These are phyloP conservation scores for Penicillium sclerotigenum DNA, from an alignment of 2,329 filamentous ascomycete species.

Conservation along the genomic window DNA sequence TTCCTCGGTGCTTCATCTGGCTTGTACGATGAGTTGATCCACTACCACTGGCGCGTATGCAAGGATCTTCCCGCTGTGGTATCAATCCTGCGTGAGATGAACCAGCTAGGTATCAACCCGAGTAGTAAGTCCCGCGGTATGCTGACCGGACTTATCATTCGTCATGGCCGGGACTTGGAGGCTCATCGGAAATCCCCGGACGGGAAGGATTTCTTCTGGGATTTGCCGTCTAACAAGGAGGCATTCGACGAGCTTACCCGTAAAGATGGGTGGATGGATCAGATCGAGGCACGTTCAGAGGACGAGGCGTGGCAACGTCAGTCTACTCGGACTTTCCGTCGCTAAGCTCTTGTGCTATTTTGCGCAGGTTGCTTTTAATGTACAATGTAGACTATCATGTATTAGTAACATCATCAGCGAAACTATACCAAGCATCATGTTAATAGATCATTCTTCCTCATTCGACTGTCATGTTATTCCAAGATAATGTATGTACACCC, in stretches of 20 bases:
- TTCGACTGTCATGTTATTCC: neutral
- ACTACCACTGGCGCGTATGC: conserved; percentile 43
- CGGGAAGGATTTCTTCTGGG: conserved; percentile 29
- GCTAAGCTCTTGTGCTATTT: neutral
- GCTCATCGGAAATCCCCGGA: conserved; percentile 1
- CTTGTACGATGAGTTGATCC: conserved; percentile 46
- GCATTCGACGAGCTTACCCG: conserved; percentile 28
- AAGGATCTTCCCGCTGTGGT: conserved; percentile 42
- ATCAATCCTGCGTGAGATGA: conserved; percentile 44
- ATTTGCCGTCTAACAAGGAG: conserved; percentile 31
- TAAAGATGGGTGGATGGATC: conserved; percentile 28
- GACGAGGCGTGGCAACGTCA: neutral
- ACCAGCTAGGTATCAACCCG: conserved; percentile 40
- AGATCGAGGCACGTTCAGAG: conserved; percentile 11
- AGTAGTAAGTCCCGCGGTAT: conserved; percentile 34
- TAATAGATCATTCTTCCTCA: neutral
- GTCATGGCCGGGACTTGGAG: conserved; percentile 24
- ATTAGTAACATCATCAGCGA: neutral
- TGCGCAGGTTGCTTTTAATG: neutral
- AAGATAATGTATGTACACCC: neutral
- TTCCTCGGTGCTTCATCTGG: conserved; percentile 42
- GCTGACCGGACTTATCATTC: conserved; percentile 30
- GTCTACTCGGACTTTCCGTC: neutral
- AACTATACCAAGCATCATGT: neutral
- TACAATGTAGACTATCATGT: neutral